Conservation (phyloP, 768 basidiomycete genomes). For the Calocera viscosa region DNA sequence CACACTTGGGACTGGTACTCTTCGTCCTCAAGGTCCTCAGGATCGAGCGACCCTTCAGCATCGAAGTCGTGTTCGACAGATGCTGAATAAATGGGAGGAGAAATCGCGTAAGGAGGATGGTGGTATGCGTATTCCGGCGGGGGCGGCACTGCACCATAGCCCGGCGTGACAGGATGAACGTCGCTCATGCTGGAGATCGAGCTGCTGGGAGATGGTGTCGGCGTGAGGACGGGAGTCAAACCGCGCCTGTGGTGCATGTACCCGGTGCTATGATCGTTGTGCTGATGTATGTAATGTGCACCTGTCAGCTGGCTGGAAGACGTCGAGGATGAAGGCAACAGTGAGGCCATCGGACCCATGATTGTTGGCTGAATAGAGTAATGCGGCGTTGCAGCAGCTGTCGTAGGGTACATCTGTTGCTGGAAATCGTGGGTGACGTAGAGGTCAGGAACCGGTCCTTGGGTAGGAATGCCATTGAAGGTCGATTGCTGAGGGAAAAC, state of each 20-base stretch:
- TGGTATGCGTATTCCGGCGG: not conserved
- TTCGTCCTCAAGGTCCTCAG: not conserved
- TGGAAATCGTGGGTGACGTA: not conserved
- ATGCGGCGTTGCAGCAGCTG: not conserved
- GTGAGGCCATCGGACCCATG: not conserved
- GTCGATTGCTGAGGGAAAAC: not conserved
- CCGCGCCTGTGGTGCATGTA: not conserved
- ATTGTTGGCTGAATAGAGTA: not conserved
- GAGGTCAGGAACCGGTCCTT: not conserved
- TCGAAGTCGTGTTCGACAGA: not conserved
- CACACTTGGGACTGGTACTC: not conserved
- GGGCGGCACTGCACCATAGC: not conserved
- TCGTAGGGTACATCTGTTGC: not conserved
- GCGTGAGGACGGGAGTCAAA: not conserved
- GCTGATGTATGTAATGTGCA: not conserved
- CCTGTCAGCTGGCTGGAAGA: not conserved
- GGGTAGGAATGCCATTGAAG: not conserved
- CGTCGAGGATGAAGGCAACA: not conserved
- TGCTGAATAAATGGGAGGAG: not conserved
- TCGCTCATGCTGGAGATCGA: constrained; percentile 7
- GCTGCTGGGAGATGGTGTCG: not conserved
- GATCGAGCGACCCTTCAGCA: not conserved
- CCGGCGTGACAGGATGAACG: not conserved
- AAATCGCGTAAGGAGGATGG: not conserved
- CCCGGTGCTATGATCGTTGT: not conserved